Conservation (phyloP, 148 eudicot genomes). For the Nyssa sinensis region DNA sequence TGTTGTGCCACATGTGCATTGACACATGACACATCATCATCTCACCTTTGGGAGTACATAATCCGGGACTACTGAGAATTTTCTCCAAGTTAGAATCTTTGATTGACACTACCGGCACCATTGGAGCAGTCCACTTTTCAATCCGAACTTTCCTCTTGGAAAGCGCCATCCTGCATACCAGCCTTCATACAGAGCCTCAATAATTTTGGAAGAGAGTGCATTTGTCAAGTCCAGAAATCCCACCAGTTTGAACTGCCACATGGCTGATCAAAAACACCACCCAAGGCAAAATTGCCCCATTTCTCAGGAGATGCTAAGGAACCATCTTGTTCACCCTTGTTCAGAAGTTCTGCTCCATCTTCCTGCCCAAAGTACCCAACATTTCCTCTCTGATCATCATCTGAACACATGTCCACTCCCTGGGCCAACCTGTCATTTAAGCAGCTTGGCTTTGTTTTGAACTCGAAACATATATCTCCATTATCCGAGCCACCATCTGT, state of each 20-base stretch:
- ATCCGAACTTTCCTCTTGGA: neutral
- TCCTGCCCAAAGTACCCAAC: constrained; percentile 29
- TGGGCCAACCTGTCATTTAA: constrained; percentile 27
- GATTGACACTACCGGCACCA: neutral
- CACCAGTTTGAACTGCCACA: constrained; percentile 57
- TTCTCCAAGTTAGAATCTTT: neutral
- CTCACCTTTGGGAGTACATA: too few species aligned
- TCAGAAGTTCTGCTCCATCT: constrained; percentile 25
- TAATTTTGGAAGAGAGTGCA: neutral
- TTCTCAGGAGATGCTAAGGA: constrained; percentile 28
- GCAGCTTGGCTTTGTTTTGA: constrained; percentile 25
- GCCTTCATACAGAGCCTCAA: neutral
- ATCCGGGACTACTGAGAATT: too few species aligned
- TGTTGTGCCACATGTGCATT: too few species aligned
- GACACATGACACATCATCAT: too few species aligned
- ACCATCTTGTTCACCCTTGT: constrained; percentile 28
- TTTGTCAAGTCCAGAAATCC: constrained; percentile 44
- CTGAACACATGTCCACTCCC: constrained; percentile 27
- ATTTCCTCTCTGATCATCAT: constrained; percentile 37
- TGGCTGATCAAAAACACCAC: constrained; percentile 35
- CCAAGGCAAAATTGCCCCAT: constrained; percentile 49
- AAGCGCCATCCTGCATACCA: too few species aligned
- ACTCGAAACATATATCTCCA: constrained; percentile 17
- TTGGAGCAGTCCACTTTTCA: neutral
- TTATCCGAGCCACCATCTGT: constrained; percentile 15